phyloP scores from a whole-genome alignment of 116 monocot species.

The Posidonia oceanica region DNA sequence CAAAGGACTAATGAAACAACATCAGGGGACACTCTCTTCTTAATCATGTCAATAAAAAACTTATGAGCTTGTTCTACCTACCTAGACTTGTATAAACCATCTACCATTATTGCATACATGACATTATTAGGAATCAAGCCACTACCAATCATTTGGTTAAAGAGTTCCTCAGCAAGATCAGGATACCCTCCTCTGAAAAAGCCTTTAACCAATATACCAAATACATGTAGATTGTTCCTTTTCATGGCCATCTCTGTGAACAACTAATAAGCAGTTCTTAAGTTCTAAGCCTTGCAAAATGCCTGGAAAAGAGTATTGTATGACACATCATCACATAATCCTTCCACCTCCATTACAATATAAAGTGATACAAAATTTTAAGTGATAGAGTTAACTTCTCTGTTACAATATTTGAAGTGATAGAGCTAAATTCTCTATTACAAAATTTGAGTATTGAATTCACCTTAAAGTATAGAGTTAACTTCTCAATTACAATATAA shows the following conservation, averaged over 20 bases:
- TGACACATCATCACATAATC: slow-evolving; percentile 72
- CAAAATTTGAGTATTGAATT: too few relatives aligned
- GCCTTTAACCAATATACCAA: slow-evolving; percentile 67
- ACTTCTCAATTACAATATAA: too few relatives aligned
- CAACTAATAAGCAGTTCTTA: slow-evolving; percentile 40
- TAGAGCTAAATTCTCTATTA: too few relatives aligned
- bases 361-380: too few relatives aligned
- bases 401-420: too few relatives aligned
- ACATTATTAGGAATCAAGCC: slow-evolving; percentile 50
- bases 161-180: slow-evolving; percentile 65
- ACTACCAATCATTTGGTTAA: slow-evolving; percentile 48
- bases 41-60: slow-evolving; percentile 49
- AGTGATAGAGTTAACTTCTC: too few relatives aligned
- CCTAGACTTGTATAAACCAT: slow-evolving; percentile 48
- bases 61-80: slow-evolving; percentile 33
- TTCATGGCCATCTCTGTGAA: slow-evolving; percentile 56
- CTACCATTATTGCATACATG: slow-evolving; percentile 66
- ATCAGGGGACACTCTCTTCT: slow-evolving; percentile 55
- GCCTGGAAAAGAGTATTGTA: slow-evolving; percentile 77
- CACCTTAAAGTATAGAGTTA: too few relatives aligned
- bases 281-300: slow-evolving; percentile 41
- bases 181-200: slow-evolving; percentile 48
- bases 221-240: slow-evolving; percentile 70
- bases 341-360: slow-evolving; percentile 43
- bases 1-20: slow-evolving; percentile 23